These are phyloP conservation scores for Jasminum sambac DNA, from an alignment of 257 asterid species.

Conservation along the genomic window DNA sequence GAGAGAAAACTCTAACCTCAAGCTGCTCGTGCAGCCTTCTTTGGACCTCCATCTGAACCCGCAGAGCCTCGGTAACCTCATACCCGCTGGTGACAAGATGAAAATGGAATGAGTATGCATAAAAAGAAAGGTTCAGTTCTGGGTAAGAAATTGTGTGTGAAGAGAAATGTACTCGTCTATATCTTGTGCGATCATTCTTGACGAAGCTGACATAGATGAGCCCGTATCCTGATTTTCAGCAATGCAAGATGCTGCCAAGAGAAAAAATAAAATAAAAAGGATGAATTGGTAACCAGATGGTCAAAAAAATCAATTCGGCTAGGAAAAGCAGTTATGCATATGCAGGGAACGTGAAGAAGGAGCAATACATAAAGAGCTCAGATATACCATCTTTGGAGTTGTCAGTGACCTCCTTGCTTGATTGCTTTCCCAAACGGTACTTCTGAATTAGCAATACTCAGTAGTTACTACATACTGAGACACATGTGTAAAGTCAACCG, in stretches of 20 bases:
- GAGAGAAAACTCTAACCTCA: slow-evolving; percentile 52
- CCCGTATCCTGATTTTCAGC: slow-evolving; percentile 88
- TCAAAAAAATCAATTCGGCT: background rate
- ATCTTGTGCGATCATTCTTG: slow-evolving; percentile 67
- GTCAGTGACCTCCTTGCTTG: slow-evolving; percentile 65
- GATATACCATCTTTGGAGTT: slow-evolving; percentile 84
- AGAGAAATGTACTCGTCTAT: slow-evolving; percentile 54
- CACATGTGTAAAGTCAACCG: background rate
- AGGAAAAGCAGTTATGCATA: background rate
- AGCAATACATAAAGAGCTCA: background rate
- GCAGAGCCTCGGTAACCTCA: slow-evolving; percentile 92
- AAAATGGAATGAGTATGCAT: slow-evolving; percentile 14
- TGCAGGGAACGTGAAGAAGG: slow-evolving; percentile 6
- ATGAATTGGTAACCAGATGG: background rate
- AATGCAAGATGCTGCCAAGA: slow-evolving; percentile 62
- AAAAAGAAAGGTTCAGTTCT: background rate
- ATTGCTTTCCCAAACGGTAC: slow-evolving; percentile 83
- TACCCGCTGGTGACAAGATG: slow-evolving; percentile 55
- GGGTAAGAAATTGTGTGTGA: background rate
- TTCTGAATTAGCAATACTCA: slow-evolving; percentile 51
- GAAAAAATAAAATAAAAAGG: slow-evolving; percentile 11
- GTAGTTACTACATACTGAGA: too few relatives aligned
- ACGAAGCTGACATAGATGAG: slow-evolving; percentile 71
- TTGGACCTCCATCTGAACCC: slow-evolving; percentile 95
- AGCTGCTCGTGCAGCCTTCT: slow-evolving; percentile 80